Evolutionary conservation across 495 filamentous ascomycete species (phyloP).

Genomic region (Penicillium waksmanii): DNA sequence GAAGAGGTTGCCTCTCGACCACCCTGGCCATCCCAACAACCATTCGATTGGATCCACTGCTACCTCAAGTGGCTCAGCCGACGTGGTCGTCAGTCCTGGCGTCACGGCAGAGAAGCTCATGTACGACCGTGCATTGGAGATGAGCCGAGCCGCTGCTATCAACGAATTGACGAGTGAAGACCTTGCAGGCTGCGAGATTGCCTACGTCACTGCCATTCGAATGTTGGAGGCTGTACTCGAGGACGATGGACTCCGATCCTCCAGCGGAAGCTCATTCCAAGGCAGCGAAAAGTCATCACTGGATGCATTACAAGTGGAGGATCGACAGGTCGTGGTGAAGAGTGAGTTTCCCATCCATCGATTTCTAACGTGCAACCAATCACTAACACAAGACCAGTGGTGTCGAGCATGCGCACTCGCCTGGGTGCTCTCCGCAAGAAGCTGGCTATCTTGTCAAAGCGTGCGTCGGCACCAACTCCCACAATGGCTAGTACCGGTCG

Average conservation of each 20-base stretch:
- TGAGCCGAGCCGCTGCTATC: slow-evolving; percentile 92
- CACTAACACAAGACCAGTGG: slow-evolving; percentile 43
- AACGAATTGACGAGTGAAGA: slow-evolving; percentile 94
- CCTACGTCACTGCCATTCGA: slow-evolving; percentile 85
- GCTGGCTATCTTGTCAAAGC: slow-evolving; percentile 56
- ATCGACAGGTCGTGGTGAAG: slow-evolving; percentile 72
- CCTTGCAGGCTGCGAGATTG: slow-evolving; percentile 85
- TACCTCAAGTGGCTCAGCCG: slow-evolving; percentile 58
- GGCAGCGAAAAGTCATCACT: slow-evolving; percentile 46
- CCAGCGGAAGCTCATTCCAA: slow-evolving; percentile 33
- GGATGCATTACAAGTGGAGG: slow-evolving; percentile 69
- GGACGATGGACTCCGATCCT: slow-evolving; percentile 62
- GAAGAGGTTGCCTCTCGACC: slow-evolving; percentile 77
- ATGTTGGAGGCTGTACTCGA: slow-evolving; percentile 96
- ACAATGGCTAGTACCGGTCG: slow-evolving; percentile 28
- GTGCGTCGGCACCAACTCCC: slow-evolving; percentile 46
- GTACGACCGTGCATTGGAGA: slow-evolving; percentile 96
- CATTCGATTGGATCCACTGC: slow-evolving; percentile 55
- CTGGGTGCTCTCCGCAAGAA: slow-evolving; percentile 60
- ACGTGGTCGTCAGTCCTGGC: slow-evolving; percentile 70
- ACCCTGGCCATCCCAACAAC: slow-evolving; percentile 84
- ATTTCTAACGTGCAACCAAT: slow-evolving; percentile 13
- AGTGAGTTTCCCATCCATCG: slow-evolving; percentile 51
- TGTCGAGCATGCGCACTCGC: slow-evolving; percentile 62
- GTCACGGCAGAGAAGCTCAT: slow-evolving; percentile 95